Evolutionary conservation across 495 filamentous ascomycete genomes (phyloP), one percentile per base, ranked within the genome.

Genomic region (Hypoxylon trugodes): DNA sequence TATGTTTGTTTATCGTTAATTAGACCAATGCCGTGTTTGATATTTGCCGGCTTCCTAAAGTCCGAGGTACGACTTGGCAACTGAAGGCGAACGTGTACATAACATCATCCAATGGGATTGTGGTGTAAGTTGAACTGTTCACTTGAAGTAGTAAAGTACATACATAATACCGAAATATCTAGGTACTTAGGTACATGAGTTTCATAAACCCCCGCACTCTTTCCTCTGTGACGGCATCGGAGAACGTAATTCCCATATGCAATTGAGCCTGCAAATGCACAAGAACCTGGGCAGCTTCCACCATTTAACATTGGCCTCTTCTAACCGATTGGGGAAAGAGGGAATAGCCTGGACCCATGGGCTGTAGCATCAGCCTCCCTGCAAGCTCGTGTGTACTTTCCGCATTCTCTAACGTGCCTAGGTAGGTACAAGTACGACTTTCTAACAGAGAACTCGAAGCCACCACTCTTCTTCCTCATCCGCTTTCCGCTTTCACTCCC

Each of bases 301-400:
- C 9, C 21, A 49, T 46, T 42, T 28, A 21, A 21, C 45, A 21
- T 56, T 45, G 2, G 10, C 15, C 37, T 16, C 25, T 37, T 33
- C 26, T 19, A 21, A 33, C 42, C 53, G 48, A 59, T 59, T 41
- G 43, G 43, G n/a, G 33, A 18, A 18, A 15, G 7, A 15, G 10
- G 35, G 35, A 24, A 25, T 22, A 28, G 13, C 32, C 28, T 28
- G 13, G 24, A 30, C n/a, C n/a, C n/a, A n/a, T n/a, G n/a, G n/a
- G n/a, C 19, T 25, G 15, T 35, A 32, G 38, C 40, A 12, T 22
- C 13, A 48, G 59, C 10, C 30, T 48, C 16, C 28, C 16, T 46
- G 18, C 19, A 36, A 48, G 30, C 43, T 63, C 59, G 59, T 63
- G 21, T 63, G 59, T 51, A 63, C 51, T 47, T 63, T 56, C 51